A percentile compares a stretch with the other conserved stretches of the same genome.
phyloP scores from a whole-genome alignment of 140 eudicot species.

The Anethum foeniculum region DNA sequence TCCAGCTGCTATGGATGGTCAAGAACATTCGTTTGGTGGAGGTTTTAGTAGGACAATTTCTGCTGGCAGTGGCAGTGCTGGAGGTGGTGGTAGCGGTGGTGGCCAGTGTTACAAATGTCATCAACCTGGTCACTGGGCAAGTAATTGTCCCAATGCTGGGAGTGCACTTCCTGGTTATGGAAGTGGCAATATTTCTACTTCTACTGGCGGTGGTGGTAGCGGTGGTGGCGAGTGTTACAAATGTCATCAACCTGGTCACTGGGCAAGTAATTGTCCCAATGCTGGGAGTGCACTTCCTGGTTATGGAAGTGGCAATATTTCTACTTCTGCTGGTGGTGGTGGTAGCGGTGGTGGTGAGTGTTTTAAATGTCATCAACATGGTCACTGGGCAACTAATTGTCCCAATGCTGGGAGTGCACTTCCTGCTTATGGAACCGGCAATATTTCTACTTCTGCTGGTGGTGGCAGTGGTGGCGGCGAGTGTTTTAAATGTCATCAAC shows the following conservation, averaged over 20 bases:
- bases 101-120: slow-evolving; percentile 55
- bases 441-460: slow-evolving; percentile 3
- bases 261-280: slow-evolving; percentile 58
- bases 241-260: slow-evolving; percentile 58
- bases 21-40: slow-evolving; percentile 31
- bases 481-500: slow-evolving; percentile 40
- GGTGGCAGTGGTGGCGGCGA: slow-evolving; percentile 3
- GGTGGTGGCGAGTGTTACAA: slow-evolving; percentile 37
- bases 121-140: slow-evolving; percentile 58
- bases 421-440: slow-evolving; percentile 37
- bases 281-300: slow-evolving; percentile 35
- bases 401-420: slow-evolving; percentile 33
- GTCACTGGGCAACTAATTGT: slow-evolving; percentile 64
- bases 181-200: slow-evolving; percentile 10
- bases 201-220: slow-evolving; percentile 19
- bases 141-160: slow-evolving; percentile 40
- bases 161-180: slow-evolving; percentile 43
- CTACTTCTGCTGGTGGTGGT: slow-evolving; percentile 15
- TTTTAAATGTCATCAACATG: slow-evolving; percentile 50
- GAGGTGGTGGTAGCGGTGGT: slow-evolving; percentile 9
- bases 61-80: slow-evolving; percentile 15
- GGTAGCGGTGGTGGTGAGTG: slow-evolving; percentile 33
- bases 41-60: slow-evolving; percentile 20
- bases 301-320: slow-evolving; percentile 28
- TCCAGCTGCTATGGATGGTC: slow-evolving; percentile 45